These are phyloP conservation scores for Septoria linicola DNA, from an alignment of 2,329 filamentous ascomycete genomes.

Conservation along the genomic window DNA sequence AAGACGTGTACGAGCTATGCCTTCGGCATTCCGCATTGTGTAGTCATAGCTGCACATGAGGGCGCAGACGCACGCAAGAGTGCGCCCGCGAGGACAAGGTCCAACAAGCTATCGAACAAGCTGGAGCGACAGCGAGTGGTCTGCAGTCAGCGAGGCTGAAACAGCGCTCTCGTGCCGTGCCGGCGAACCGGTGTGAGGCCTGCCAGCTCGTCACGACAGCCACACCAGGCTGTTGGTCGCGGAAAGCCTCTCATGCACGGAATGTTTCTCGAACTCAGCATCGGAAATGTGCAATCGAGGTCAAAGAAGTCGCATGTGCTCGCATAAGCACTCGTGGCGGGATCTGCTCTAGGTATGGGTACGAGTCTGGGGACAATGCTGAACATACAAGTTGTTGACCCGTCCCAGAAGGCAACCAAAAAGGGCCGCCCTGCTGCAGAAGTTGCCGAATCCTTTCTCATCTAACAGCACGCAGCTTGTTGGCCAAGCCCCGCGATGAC, in stretches of 20 bases:
- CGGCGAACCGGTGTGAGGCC: conserved; percentile 7
- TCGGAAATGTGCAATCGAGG: neutral
- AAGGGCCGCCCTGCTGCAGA: neutral
- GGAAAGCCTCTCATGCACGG: neutral
- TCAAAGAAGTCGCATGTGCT: too few relatives aligned
- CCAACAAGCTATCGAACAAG: neutral
- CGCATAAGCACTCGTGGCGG: too few relatives aligned
- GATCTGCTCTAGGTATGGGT: too few relatives aligned
- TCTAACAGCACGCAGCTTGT: conserved; percentile 4
- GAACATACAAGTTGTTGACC: too few relatives aligned
- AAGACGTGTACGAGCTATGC: neutral
- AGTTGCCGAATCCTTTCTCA: conserved; percentile 5
- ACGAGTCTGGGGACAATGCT: too few relatives aligned
- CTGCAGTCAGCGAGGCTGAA: conserved; percentile 5
- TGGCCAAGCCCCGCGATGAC: conserved; percentile 7
- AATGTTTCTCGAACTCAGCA: neutral
- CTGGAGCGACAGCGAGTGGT: conserved; percentile 4
- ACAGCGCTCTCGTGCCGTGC: conserved; percentile 7
- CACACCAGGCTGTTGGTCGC: neutral
- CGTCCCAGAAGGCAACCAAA: neutral
- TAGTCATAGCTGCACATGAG: neutral
- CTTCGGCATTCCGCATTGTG: neutral
- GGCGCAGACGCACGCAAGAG: conserved; percentile 1
- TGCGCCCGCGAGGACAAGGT: neutral
- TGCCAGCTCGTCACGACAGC: neutral